These are phyloP conservation scores for Madurella fahalii DNA, from an alignment of 2,329 filamentous ascomycete species.

Conservation along the genomic window DNA sequence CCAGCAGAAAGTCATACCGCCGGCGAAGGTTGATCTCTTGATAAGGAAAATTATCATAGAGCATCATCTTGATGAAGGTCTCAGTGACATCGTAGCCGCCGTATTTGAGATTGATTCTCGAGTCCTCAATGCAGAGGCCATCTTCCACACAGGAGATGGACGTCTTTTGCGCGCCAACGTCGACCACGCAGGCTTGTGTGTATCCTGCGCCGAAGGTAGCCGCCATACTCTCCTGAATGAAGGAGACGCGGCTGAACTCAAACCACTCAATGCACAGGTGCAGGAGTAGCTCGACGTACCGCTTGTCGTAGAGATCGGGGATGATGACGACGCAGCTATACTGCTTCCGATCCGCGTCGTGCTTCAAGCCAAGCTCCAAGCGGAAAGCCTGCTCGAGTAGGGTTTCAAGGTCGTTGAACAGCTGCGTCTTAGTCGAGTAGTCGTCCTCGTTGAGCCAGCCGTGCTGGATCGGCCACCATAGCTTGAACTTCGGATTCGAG, in stretches of 20 bases:
- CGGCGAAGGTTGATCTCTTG: conserved; percentile 86
- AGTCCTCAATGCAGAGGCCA: conserved; percentile 91
- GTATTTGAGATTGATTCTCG: conserved; percentile 89
- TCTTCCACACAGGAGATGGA: conserved; percentile 97
- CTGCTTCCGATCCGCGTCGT: conserved; percentile 76
- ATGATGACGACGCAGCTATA: conserved; percentile 98
- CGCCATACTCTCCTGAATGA: conserved; percentile 93
- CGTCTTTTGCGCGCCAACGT: conserved; percentile 95
- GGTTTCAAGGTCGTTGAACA: conserved; percentile 82
- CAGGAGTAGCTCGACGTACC: conserved; percentile 79
- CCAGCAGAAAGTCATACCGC: conserved; percentile 86
- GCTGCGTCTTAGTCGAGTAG: conserved; percentile 72
- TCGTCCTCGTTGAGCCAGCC: conserved; percentile 90
- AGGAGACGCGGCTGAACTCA: conserved; percentile 82
- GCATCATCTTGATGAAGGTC: conserved; percentile 95
- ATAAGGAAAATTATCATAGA: conserved; percentile 94
- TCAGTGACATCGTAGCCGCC: conserved; percentile 92
- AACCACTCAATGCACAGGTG: conserved; percentile 86
- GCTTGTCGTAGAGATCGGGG: conserved; percentile 93
- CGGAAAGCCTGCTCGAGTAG: conserved; percentile 84
- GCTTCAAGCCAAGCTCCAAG: conserved; percentile 73
- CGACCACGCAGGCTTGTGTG: conserved; percentile 89
- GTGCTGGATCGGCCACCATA: conserved; percentile 86
- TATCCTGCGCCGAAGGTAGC: conserved; percentile 94
- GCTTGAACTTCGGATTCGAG: conserved; percentile 82